Base-by-base conservation (phyloP, 768 basidiomycete species). In the Clitopilus passeckerianus region DNA sequence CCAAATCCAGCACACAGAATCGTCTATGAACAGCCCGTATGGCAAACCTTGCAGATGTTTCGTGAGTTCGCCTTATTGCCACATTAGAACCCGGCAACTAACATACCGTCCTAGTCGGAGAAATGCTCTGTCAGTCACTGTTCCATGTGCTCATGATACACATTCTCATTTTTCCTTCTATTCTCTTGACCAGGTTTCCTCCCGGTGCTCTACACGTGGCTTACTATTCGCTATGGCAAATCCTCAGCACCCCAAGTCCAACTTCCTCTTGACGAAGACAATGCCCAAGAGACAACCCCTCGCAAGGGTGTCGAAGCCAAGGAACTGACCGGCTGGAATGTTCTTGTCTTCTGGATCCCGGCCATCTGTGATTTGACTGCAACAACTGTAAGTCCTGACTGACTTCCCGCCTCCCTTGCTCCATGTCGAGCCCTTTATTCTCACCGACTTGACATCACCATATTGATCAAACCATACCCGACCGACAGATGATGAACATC, bases 31-130 rank as follows among this genome's bases (percentile, higher is more conserved):
- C 96, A 98, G 71, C 95, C 94, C 5, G 93, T 96, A 23, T 91
- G 93, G 90, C 92, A 94, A 73, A 92, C 86, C 14, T 80, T 93
- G 41, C 90, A 92, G 72, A 94, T 93, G 91, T 93, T 92, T 74
- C 79, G 90, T 91, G 68, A 72, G 89, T 82, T 46, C 50, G 52
- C 61, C 63, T 54, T 57, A 54, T 46, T 58, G 54, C 53, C 58
- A 67, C 61, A 41, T 54, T 60, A 53, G 58, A 53, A 65, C 53
- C 60, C 64, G 59, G 59, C 52, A 61, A 59, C 68, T 64, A 64
- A 70, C 68, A 60, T 62, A 61, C 71, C 75, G 76, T 59, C 41
- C 59, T 66, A 92, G 90, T 94, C 73, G 95, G 95, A 71, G 95
- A 98, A 77, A 92, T 95, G 86, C 83, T 94, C 70, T 93, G 88